Evolutionary conservation across 371 early-diverging fungal species (phyloP), one percentile per base, ranked within the genome.

Genomic region (Hamiltosporidium tvaerminnensis): DNA sequence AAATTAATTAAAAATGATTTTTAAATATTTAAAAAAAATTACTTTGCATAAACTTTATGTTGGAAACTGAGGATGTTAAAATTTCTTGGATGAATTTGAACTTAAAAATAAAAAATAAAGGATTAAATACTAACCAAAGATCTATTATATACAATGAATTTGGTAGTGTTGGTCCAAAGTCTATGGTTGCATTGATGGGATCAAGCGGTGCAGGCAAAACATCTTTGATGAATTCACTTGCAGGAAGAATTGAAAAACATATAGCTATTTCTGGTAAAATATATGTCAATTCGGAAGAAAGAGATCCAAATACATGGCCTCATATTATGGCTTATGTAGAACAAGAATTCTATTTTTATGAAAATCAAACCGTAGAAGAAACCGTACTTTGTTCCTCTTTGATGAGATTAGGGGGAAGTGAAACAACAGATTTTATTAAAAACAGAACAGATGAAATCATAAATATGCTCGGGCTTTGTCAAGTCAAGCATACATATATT

Each of bases 201-300:
- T 7, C 35, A 4, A 35, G 35, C 37, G 55, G 55, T 9, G 88
- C 88, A 59, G 91, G 91, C 54, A 90, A 90, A 75, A 85, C 88
- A 0, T 86, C 89, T 0, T 79, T 89, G 0, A 64, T 88, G 63
- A 89, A 91, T 75, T 81, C 87, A 50, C 65, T 96, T 2, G 86
- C 92, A 0, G 82, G 88, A 1, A 84, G 88, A 52, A 82, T 85
- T 64, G 71, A 82, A 1, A 87, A 86, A n/a, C 78, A 77, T 7
- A 83, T 89, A 10, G 76, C 78, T n/a, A 55, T 69, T 7, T 58
- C 32, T 1, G 95, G 96, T 0, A 81, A 84, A n/a, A 85, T 92
- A 2, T 79, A 84, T 32, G 81, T 91, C 16, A 92, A 94, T 66
- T 87, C 87, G 1, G 65, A 70, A 44, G 77, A 79, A 1, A 82